These are phyloP conservation scores for Ceratobasidium sp. DNA, from an alignment of 1,284 basidiomycete genomes.

Conservation along the genomic window DNA sequence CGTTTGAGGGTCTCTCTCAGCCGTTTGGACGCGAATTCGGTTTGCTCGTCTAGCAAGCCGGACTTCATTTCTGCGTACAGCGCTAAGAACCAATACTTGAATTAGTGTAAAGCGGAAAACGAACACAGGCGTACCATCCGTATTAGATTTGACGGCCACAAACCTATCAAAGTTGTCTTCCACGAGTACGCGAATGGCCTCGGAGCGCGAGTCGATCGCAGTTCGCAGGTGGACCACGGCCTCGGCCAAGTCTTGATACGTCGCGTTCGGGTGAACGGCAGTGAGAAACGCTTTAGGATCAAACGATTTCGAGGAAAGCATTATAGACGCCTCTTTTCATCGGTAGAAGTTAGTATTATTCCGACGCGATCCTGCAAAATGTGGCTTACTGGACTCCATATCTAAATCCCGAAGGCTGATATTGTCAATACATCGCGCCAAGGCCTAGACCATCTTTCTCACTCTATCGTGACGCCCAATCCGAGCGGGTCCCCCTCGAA, in stretches of 20 bases:
- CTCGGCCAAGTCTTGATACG: conserved; percentile 86
- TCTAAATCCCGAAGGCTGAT: conserved; percentile 73
- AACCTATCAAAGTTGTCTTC: conserved; percentile 99
- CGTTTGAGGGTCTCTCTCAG: conserved; percentile 87
- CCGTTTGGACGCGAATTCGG: conserved; percentile 86
- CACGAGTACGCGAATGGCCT: conserved; percentile 93
- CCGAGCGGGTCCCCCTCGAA: conserved; percentile 76
- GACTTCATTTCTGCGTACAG: conserved; percentile 94
- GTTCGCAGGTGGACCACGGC: conserved; percentile 78
- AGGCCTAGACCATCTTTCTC: conserved; percentile 51
- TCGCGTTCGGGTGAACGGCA: conserved; percentile 93
- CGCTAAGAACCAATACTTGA: conserved; percentile 55
- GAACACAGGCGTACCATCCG: conserved; percentile 73
- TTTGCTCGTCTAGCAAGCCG: conserved; percentile 78
- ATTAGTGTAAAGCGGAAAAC: not conserved
- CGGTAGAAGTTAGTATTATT: conserved; percentile 30
- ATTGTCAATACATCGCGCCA: not conserved
- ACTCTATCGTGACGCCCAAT: conserved; percentile 71
- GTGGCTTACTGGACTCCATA: conserved; percentile 72
- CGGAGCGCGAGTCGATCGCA: conserved; percentile 87
- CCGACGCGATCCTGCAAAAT: conserved; percentile 9
- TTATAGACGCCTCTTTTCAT: conserved; percentile 74
- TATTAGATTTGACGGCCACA: conserved; percentile 96
- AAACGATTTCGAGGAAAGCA: conserved; percentile 92
- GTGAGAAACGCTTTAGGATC: conserved; percentile 95